These are phyloP conservation scores for Dioscorea cayenensis DNA, from an alignment of 116 monocot genomes.

Conservation along the genomic window DNA sequence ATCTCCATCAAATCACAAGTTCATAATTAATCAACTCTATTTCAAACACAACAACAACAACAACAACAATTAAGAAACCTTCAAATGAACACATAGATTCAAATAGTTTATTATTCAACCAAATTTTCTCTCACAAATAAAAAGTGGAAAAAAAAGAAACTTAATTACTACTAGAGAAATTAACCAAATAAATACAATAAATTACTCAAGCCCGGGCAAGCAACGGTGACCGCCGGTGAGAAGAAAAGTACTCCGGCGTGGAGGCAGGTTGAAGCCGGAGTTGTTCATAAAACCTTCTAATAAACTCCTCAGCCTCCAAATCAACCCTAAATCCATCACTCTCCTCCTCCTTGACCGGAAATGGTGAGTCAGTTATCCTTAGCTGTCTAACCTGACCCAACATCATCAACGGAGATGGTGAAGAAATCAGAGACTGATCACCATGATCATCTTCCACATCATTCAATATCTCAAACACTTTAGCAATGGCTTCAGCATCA, in stretches of 20 bases:
- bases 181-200: no score
- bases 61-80: no score
- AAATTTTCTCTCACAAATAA: no score
- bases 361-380: slow-evolving; percentile 89
- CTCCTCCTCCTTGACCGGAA: slow-evolving; percentile 43
- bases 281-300: slow-evolving; percentile 71
- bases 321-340: slow-evolving; percentile 25
- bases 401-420: slow-evolving; percentile 16
- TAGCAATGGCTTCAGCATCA: slow-evolving; percentile 20
- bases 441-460: slow-evolving; percentile 1
- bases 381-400: slow-evolving; percentile 32
- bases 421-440: slow-evolving; percentile 6
- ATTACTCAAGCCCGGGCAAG: neutral
- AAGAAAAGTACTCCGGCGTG: slow-evolving; percentile 24
- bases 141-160: no score
- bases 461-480: slow-evolving; percentile 38
- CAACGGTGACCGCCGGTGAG: neutral
- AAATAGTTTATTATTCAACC: no score
- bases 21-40: no score
- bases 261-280: slow-evolving; percentile 34
- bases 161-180: no score
- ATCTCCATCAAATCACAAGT: no score
- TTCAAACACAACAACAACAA: no score
- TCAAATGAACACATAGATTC: no score
- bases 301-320: slow-evolving; percentile 70